phyloP scores from a whole-genome alignment of 495 filamentous ascomycete genomes.

The Tricharina praecox region DNA sequence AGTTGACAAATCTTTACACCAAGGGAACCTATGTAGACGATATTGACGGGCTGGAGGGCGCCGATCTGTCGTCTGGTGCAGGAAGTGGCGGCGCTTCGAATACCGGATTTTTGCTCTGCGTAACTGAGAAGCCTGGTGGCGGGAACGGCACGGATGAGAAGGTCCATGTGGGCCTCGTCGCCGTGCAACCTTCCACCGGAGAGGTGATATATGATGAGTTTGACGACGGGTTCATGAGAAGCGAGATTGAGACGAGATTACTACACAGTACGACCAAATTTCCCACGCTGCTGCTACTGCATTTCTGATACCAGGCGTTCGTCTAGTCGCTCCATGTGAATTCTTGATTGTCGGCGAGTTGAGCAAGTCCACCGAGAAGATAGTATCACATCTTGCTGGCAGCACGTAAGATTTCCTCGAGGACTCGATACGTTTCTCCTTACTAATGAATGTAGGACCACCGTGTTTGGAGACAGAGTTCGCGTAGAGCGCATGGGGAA shows the following conservation, averaged over 20 bases:
- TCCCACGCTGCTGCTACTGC: not conserved
- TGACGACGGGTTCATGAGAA: constrained; percentile 95
- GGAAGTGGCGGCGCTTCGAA: constrained; percentile 44
- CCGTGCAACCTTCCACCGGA: constrained; percentile 87
- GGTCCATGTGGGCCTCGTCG: constrained; percentile 79
- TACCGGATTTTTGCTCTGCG: constrained; percentile 80
- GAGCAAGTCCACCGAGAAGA: constrained; percentile 83
- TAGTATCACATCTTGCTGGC: constrained; percentile 75
- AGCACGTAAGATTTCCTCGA: constrained; percentile 30
- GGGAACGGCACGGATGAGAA: constrained; percentile 84
- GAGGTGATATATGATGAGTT: constrained; percentile 95
- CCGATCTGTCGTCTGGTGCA: constrained; percentile 30
- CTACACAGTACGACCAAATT: constrained; percentile 43
- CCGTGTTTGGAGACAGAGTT: constrained; percentile 81
- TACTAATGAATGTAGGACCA: constrained; percentile 34
- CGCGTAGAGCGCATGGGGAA: constrained; percentile 54
- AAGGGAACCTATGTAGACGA: constrained; percentile 98
- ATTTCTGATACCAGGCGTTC: no score
- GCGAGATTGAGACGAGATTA: constrained; percentile 84
- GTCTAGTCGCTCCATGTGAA: constrained; percentile 65
- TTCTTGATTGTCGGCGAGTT: constrained; percentile 88
- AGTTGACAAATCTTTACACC: constrained; percentile 91
- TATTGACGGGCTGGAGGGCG: constrained; percentile 52
- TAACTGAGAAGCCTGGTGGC: constrained; percentile 75
- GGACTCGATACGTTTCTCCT: not conserved